Evolutionary conservation across 2,329 filamentous ascomycete genomes (phyloP), one percentile per base, ranked within the genome.

Genomic region (Stachybotrys chartarum): DNA sequence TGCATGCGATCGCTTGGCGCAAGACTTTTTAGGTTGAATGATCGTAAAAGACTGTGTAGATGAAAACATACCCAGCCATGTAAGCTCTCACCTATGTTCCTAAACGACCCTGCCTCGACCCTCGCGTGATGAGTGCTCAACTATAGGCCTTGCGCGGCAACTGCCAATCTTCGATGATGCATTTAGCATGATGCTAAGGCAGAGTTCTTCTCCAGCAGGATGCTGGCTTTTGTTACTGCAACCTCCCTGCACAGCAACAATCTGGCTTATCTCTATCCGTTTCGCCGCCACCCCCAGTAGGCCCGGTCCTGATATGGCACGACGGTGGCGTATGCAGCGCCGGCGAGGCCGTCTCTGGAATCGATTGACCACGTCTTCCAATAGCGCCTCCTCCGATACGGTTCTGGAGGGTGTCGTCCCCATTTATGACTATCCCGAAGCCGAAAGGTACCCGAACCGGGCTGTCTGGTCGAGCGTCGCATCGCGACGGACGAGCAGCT

Each of bases 391-490:
- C 49, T 78, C 79, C 44, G 74, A 79, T 45, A 60, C 70, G 4
- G 72, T 75, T 5, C 74, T 77, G 5, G 64, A 69, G 39, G 76
- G 77, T 1, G 67, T 69, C 32, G 75, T 72, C 14, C 69, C 71
- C 12, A 60, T 79, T 24, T 80, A 77, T 54, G 74, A 64, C 56
- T 76, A 78, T 17, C 49, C 49, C 52, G 76, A 79, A 57, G 81
- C 76, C 24, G 69, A 76, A 31, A 64, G 65, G 45, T 78, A 64
- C 30, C 70, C 72, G 54, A 60, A 65, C 1, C 65, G 82, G 7
- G 85, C 87, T 0, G 77, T 90, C 39, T 91, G 87, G 78, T 90
- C 0, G 76, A 85, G 45, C 91, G 83, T 76, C 80, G 79, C 55
- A 79, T 90, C 14, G 49, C 49, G 3, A 31, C 49, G 17, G 75